phyloP scores from a whole-genome alignment of 306 rosid species.

The Trifolium dubium region DNA sequence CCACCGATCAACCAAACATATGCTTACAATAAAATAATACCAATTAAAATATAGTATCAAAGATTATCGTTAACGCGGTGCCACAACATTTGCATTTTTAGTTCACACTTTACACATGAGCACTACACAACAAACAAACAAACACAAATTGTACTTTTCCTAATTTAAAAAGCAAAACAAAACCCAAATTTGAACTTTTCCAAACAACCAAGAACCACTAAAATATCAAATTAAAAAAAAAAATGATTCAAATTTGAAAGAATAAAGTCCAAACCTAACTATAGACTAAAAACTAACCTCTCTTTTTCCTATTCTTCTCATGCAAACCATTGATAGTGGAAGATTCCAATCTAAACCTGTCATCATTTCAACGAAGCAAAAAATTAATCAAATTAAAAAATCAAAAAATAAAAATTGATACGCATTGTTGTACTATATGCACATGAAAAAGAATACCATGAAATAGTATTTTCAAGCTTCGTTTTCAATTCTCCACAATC shows the following conservation, averaged over 20 bases:
- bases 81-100: slow-evolving; percentile 37
- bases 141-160: slow-evolving; percentile 1
- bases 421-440: not conserved
- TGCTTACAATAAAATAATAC: slow-evolving; percentile 6
- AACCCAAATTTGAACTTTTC: slow-evolving; percentile 18
- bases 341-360: slow-evolving; percentile 40
- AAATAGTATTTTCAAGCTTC: slow-evolving; percentile 45
- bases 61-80: slow-evolving; percentile 24
- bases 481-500: slow-evolving; percentile 60
- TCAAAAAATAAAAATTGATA: not conserved
- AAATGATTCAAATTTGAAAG: slow-evolving; percentile 30
- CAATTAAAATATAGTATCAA: not conserved
- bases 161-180: not conserved
- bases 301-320: slow-evolving; percentile 43
- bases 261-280: slow-evolving; percentile 40
- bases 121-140: slow-evolving; percentile 14
- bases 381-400: not conserved
- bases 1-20: not conserved
- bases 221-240: slow-evolving; percentile 30
- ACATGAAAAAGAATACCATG: slow-evolving; percentile 40
- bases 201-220: slow-evolving; percentile 18
- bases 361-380: slow-evolving; percentile 1
- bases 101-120: slow-evolving; percentile 16
- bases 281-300: slow-evolving; percentile 47
- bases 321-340: slow-evolving; percentile 76